Evolutionary conservation across 345 rosid species (phyloP).

Genomic region (Physaria fendleri): DNA sequence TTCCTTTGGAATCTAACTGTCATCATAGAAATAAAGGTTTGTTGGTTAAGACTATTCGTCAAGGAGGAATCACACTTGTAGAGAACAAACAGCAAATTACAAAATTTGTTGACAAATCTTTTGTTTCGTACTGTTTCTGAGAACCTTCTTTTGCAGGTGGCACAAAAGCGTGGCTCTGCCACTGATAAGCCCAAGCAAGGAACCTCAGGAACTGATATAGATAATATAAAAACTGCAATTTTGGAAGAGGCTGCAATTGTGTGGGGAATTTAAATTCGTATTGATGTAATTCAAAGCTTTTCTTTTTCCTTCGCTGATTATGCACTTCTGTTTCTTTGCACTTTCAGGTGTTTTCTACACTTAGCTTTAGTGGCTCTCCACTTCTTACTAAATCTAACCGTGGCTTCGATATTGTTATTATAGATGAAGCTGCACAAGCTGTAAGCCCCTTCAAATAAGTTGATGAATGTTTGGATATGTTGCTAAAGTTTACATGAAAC

Average conservation of each 20-base stretch:
- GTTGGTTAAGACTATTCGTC: background rate
- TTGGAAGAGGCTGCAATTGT: conserved; percentile 88
- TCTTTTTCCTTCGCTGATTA: background rate
- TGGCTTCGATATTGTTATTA: conserved; percentile 89
- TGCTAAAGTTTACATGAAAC: background rate
- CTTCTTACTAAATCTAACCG: conserved; percentile 57
- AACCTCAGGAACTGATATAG: conserved; percentile 57
- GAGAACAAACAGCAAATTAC: background rate
- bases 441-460: conserved; percentile 39
- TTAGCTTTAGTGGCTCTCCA: conserved; percentile 90
- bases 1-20: background rate
- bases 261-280: conserved; percentile 25
- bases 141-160: conserved; percentile 50
- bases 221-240: conserved; percentile 68
- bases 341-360: conserved; percentile 81
- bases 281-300: conserved; percentile 4
- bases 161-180: conserved; percentile 58
- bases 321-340: conserved; percentile 16
- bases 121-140: background rate
- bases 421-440: conserved; percentile 99
- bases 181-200: conserved; percentile 70
- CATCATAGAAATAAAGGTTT: background rate
- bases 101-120: background rate
- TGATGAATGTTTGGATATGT: background rate
- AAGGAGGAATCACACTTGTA: background rate